A percentile compares a stretch with the other conserved stretches of the same genome.
phyloP scores from a whole-genome alignment of 169 alveolate genomes.

The Besnoitia besnoiti region DNA sequence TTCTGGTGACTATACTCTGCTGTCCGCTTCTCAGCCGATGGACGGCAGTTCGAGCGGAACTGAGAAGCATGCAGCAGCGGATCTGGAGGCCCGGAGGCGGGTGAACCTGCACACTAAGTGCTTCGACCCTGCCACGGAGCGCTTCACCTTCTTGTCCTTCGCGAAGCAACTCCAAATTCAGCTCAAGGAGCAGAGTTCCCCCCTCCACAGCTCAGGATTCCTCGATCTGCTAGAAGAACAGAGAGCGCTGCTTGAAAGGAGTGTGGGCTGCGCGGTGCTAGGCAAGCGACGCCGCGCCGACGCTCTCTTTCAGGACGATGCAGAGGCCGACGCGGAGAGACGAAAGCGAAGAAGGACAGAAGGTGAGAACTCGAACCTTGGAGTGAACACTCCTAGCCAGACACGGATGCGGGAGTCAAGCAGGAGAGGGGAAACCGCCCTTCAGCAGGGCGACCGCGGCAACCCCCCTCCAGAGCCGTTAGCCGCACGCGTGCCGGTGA shows the following conservation, averaged over 20 bases:
- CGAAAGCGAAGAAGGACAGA: background rate
- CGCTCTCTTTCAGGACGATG: background rate
- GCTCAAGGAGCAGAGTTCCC: background rate
- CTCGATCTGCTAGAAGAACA: constrained; percentile 2
- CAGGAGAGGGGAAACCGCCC: too few species aligned
- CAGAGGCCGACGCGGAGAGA: background rate
- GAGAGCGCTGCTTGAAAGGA: background rate
- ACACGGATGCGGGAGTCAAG: too few species aligned
- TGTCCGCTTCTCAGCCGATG: background rate
- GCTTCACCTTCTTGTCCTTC: background rate
- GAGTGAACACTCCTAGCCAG: too few species aligned
- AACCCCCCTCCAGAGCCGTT: too few species aligned
- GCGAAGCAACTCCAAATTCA: background rate
- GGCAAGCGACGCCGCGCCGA: background rate
- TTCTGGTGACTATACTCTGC: background rate
- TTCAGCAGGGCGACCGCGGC: too few species aligned
- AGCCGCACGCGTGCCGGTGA: too few species aligned
- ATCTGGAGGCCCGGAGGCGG: background rate
- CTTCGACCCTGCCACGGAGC: background rate
- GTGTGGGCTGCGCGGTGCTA: background rate
- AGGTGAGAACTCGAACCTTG: too few species aligned
- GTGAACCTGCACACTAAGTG: background rate
- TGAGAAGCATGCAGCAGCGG: too few species aligned
- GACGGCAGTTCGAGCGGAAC: too few species aligned
- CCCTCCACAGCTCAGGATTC: background rate